phyloP scores from a whole-genome alignment of 179 eudicot species.

The Silene vulgaris region DNA sequence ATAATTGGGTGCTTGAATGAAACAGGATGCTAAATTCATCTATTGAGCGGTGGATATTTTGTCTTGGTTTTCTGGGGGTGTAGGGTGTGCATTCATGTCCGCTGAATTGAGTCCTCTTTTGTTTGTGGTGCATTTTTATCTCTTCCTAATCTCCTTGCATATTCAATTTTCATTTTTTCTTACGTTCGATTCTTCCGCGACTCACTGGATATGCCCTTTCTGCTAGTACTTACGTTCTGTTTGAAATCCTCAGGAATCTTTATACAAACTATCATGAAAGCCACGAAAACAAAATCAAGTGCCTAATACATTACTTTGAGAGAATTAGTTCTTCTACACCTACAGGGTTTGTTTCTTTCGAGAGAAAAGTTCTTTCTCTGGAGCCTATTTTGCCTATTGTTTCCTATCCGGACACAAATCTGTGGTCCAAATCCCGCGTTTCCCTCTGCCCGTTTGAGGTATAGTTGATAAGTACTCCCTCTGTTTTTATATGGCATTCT shows the following conservation, averaged over 20 bases:
- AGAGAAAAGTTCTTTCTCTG: conserved; percentile 72
- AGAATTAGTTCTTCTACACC: conserved; percentile 62
- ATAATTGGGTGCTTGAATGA: no score
- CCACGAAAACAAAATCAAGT: conserved; percentile 76
- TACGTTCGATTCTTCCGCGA: background rate
- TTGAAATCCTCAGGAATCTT: conserved; percentile 50
- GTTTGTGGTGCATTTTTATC: background rate
- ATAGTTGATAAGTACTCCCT: background rate
- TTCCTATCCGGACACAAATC: conserved; percentile 45
- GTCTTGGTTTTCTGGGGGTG: background rate
- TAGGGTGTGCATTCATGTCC: background rate
- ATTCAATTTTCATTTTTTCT: background rate
- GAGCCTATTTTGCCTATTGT: conserved; percentile 28
- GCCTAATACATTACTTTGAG: conserved; percentile 78
- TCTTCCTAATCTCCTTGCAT: background rate
- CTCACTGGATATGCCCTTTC: background rate
- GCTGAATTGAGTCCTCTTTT: background rate
- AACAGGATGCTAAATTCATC: no score
- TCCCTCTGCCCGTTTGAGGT: conserved; percentile 81
- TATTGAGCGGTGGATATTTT: no score
- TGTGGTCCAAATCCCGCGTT: conserved; percentile 60
- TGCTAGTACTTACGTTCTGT: background rate
- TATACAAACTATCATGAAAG: conserved; percentile 47
- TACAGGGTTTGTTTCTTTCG: conserved; percentile 65
- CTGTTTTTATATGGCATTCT: no score